Conservation (phyloP, 768 basidiomycete species). For the Phlegmacium glaucopus region DNA sequence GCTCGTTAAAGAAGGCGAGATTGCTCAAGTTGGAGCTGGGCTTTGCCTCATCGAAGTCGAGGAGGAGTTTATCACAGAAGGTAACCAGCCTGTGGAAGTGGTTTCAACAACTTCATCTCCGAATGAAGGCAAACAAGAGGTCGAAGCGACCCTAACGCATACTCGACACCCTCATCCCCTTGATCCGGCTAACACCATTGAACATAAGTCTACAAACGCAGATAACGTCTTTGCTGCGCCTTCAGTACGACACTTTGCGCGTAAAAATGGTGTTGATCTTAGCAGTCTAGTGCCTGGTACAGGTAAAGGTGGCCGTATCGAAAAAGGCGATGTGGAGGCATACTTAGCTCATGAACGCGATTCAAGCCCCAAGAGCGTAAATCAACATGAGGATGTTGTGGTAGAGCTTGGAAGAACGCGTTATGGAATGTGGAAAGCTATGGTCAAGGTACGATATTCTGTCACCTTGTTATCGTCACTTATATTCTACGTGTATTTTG, state of each 20-base stretch:
- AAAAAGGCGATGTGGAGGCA: slow-evolving; percentile 69
- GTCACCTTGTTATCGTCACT: not conserved
- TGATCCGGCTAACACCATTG: slow-evolving; percentile 48
- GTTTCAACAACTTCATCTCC: not conserved
- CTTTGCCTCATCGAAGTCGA: slow-evolving; percentile 83
- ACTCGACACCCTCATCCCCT: slow-evolving; percentile 47
- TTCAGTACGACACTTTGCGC: slow-evolving; percentile 75
- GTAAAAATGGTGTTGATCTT: slow-evolving; percentile 61
- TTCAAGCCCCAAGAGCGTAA: slow-evolving; percentile 11
- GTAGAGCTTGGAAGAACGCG: slow-evolving; percentile 76
- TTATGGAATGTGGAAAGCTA: slow-evolving; percentile 87
- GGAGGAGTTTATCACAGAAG: slow-evolving; percentile 39
- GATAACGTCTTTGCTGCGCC: slow-evolving; percentile 63
- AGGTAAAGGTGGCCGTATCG: slow-evolving; percentile 72
- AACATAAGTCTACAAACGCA: slow-evolving; percentile 1
- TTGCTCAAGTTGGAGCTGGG: slow-evolving; percentile 78
- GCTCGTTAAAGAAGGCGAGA: slow-evolving; percentile 75
- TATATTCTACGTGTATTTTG: slow-evolving; percentile 2
- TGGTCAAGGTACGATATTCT: slow-evolving; percentile 60
- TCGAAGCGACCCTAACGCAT: slow-evolving; percentile 7
- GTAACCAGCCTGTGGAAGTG: slow-evolving; percentile 17
- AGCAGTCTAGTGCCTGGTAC: slow-evolving; percentile 56
- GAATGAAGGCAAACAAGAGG: not conserved
- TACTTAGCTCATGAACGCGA: slow-evolving; percentile 36
- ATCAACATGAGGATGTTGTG: slow-evolving; percentile 39